Base-by-base conservation (phyloP, 306 rosid genomes). In the Fragaria nilgerrensis region DNA sequence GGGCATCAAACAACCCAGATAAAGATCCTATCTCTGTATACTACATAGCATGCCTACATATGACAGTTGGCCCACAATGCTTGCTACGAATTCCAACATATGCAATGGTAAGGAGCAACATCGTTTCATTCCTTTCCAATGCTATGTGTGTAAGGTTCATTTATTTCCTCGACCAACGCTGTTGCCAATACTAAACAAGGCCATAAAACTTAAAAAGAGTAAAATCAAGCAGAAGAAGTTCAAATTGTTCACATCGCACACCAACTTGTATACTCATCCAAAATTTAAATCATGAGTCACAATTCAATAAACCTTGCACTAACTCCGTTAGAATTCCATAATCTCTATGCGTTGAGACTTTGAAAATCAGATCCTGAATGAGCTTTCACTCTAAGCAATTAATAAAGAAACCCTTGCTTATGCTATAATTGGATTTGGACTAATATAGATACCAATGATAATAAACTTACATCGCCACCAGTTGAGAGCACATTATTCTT, bases 281-380 rank as follows among this genome's bases (percentile, higher is more conserved):
- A 29, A 39, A 47, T 48, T 63, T 62, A 37, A 72, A 25, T 37
- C 34, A 37, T 34, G 69, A 79, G 22, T n/a, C 27, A 48, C 74
- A 65, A n/a, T 39, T 50, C 37, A 49, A 52, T 34, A 19, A 7
- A 43, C 36, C 45, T 39, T 49, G 44, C 61, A 29, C 14, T n/a
- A 8, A 48, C 44, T 72, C 25, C 5, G 3, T 5, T 14, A 17
- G n/a, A 74, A 56, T 52, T 15, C 5, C 15, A 63, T n/a, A 37
- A 43, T 58, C 2, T 48, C 39, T 3, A 41, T 19, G 27, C 3
- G 1, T 2, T n/a, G 1, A 56, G 36, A 58, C 37, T 19, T 1
- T 0, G 19, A 27, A 56, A 56, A 25, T 17, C 55, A 32, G 23
- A 48, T 39, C 36, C 77, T 7, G 5, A 7, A 53, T 12, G 76